Conservation (phyloP, 179 eudicot genomes). For the Nepenthes alata region DNA sequence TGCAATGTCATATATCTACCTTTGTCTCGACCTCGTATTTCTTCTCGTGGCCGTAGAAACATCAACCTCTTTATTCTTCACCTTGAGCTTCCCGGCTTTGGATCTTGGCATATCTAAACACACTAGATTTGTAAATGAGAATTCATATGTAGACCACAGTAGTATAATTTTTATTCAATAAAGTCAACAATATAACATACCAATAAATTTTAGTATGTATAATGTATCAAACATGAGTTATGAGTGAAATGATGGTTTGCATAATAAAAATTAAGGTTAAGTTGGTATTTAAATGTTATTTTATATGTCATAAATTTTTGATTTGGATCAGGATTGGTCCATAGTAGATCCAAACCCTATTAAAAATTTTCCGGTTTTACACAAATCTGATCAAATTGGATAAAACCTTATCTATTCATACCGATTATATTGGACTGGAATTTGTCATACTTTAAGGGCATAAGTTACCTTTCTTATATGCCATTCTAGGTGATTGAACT, state of each 20-base stretch:
- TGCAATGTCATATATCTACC: constrained; percentile 16
- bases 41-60: constrained; percentile 24
- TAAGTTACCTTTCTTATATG: constrained; percentile 29
- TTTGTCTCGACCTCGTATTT: constrained; percentile 31
- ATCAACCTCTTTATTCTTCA: constrained; percentile 19
- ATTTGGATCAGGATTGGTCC: no score
- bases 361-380: no score
- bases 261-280: no score
- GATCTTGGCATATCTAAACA: constrained; percentile 16
- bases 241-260: no score
- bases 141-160: background rate
- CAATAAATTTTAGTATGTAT: no score
- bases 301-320: no score
- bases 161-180: no score
- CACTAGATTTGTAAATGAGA: background rate
- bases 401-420: background rate
- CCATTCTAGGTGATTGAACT: constrained; percentile 40
- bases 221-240: no score
- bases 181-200: no score
- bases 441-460: background rate
- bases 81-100: constrained; percentile 31
- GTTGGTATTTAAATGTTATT: no score
- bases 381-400: background rate
- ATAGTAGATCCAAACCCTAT: no score
- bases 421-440: background rate